Conservation (phyloP, 441 rosid species). For the Syzygium malaccense region DNA sequence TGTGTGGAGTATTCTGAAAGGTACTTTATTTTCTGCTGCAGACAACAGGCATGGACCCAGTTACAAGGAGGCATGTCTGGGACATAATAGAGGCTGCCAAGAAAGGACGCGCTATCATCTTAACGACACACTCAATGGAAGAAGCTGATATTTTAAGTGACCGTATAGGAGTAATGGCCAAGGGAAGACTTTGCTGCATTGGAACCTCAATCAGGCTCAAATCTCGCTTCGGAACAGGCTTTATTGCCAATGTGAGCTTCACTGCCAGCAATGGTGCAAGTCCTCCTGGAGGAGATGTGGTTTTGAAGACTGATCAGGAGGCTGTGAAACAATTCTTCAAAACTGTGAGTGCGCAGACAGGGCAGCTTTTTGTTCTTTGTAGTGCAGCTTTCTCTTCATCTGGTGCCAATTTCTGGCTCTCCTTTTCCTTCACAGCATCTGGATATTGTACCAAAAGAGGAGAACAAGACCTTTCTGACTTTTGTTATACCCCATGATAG, state of each 20-base stretch:
- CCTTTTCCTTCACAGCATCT: constrained; percentile 42
- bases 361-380: neutral
- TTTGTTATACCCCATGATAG: constrained; percentile 80
- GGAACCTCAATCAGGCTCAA: constrained; percentile 92
- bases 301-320: constrained; percentile 22
- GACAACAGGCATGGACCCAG: constrained; percentile 97
- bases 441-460: constrained; percentile 61
- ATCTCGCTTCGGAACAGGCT: constrained; percentile 85
- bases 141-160: constrained; percentile 93
- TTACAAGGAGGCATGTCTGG: constrained; percentile 95
- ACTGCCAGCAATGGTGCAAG: constrained; percentile 27
- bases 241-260: constrained; percentile 70
- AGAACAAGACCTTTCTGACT: constrained; percentile 64
- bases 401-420: constrained; percentile 3
- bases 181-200: constrained; percentile 81
- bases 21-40: constrained; percentile 13
- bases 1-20: neutral
- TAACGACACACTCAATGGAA: constrained; percentile 96
- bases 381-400: neutral
- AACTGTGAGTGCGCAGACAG: constrained; percentile 28
- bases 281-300: constrained; percentile 17
- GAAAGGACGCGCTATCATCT: constrained; percentile 75
- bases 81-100: constrained; percentile 83
- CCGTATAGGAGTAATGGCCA: constrained; percentile 92
- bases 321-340: constrained; percentile 68